Percentiles rank a stretch among this genome's conserved stretches.
These are phyloP conservation scores for Aspergillus novofumigatus DNA, from an alignment of 2,329 filamentous ascomycete genomes.

Conservation along the genomic window DNA sequence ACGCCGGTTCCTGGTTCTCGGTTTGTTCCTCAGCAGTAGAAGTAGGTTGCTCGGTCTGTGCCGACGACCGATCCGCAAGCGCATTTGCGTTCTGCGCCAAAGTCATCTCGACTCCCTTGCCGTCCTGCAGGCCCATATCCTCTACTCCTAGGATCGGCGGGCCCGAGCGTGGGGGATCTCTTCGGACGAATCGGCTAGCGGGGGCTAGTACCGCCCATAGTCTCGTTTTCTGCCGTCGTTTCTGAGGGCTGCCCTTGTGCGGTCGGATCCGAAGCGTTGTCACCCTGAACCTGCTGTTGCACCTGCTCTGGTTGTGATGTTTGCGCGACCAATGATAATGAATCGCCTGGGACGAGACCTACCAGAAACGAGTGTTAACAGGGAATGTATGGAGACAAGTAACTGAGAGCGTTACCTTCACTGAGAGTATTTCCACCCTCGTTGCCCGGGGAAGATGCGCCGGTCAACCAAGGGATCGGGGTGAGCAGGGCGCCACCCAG, in stretches of 20 bases:
- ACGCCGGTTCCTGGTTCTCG: neutral
- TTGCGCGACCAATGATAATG: neutral
- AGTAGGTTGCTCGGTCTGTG: neutral
- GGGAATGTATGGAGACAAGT: neutral
- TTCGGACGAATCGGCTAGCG: constrained; percentile 54
- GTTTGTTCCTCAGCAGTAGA: constrained; percentile 6
- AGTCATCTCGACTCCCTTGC: constrained; percentile 43
- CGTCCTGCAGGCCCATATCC: constrained; percentile 74
- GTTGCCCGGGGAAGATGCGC: constrained; percentile 26
- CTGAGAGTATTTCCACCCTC: constrained; percentile 14
- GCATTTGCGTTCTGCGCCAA: constrained; percentile 22
- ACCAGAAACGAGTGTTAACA: neutral
- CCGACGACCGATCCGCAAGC: neutral
- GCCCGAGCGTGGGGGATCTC: constrained; percentile 69
- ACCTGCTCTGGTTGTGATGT: neutral
- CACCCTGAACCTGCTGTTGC: constrained; percentile 2
- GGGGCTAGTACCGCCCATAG: constrained; percentile 16
- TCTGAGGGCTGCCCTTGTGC: neutral
- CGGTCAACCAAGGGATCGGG: constrained; percentile 82
- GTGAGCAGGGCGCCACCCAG: constrained; percentile 87
- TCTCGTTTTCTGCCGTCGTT: constrained; percentile 16
- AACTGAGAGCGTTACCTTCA: constrained; percentile 7
- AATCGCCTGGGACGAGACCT: neutral
- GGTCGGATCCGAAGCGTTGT: neutral
- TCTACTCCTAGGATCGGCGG: constrained; percentile 80